phyloP scores from a whole-genome alignment of 2,329 filamentous ascomycete species.

The Xylariaceae sp. region DNA sequence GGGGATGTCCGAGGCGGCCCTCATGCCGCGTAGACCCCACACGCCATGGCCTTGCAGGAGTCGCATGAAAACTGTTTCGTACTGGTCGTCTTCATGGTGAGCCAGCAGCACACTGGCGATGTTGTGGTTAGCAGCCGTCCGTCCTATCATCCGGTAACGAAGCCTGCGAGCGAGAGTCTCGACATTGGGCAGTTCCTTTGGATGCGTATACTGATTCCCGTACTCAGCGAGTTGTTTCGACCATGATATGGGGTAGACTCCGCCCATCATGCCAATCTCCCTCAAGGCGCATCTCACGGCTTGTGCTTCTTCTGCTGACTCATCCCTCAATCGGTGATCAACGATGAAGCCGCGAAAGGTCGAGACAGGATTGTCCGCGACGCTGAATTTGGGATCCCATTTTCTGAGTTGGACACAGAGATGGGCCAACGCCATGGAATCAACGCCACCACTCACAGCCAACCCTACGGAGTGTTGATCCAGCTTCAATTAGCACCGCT shows the following conservation, averaged over 20 bases:
- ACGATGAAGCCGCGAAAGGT: slow-evolving; percentile 48
- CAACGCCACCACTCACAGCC: slow-evolving; percentile 86
- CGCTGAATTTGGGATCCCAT: slow-evolving; percentile 33
- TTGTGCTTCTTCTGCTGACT: slow-evolving; percentile 50
- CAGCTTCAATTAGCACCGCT: background rate
- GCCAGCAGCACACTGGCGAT: slow-evolving; percentile 67
- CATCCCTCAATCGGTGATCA: slow-evolving; percentile 54
- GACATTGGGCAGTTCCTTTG: slow-evolving; percentile 55
- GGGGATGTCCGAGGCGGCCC: slow-evolving; percentile 63
- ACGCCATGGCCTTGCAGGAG: slow-evolving; percentile 62
- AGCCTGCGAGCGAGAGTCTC: slow-evolving; percentile 71
- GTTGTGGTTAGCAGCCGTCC: slow-evolving; percentile 47
- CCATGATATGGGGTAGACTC: slow-evolving; percentile 47
- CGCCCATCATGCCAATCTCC: slow-evolving; percentile 34
- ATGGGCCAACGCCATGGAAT: slow-evolving; percentile 92
- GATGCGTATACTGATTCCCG: slow-evolving; percentile 25
- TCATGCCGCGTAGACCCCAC: slow-evolving; percentile 71
- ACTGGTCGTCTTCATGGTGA: slow-evolving; percentile 87
- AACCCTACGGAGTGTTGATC: slow-evolving; percentile 48
- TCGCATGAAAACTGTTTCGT: slow-evolving; percentile 83
- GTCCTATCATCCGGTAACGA: slow-evolving; percentile 69
- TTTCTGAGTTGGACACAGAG: slow-evolving; percentile 55
- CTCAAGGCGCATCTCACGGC: slow-evolving; percentile 39
- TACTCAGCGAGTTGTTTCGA: slow-evolving; percentile 28
- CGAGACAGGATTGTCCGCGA: slow-evolving; percentile 44